A percentile compares a stretch with the other conserved stretches of the same genome.
Evolutionary conservation across 2,329 filamentous ascomycete genomes (phyloP).

Genomic region (Penicillium palitans): DNA sequence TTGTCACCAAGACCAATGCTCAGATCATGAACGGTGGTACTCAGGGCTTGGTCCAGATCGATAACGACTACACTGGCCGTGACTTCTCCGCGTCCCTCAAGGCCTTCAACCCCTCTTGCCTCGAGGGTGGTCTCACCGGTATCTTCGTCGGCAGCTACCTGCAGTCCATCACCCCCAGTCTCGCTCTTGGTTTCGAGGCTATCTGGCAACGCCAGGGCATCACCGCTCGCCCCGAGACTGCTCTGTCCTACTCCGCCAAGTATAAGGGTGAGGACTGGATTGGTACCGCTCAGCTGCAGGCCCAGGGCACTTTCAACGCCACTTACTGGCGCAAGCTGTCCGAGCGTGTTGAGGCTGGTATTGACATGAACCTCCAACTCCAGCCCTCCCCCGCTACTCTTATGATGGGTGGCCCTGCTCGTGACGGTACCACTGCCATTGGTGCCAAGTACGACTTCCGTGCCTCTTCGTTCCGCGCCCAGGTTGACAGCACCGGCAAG

Average conservation of each 20-base stretch:
- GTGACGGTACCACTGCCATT: slow-evolving; percentile 86
- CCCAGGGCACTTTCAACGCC: slow-evolving; percentile 81
- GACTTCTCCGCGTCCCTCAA: slow-evolving; percentile 95
- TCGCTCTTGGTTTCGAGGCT: slow-evolving; percentile 85
- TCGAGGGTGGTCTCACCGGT: slow-evolving; percentile 90
- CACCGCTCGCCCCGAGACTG: slow-evolving; percentile 84
- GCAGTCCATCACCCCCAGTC: slow-evolving; percentile 82
- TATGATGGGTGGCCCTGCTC: slow-evolving; percentile 74
- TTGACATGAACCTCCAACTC: slow-evolving; percentile 88
- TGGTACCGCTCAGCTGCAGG: slow-evolving; percentile 83
- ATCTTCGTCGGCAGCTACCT: slow-evolving; percentile 96
- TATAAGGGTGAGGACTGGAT: slow-evolving; percentile 95
- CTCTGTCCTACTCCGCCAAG: slow-evolving; percentile 82
- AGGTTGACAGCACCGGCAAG: slow-evolving; percentile 94
- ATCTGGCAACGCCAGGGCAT: slow-evolving; percentile 89
- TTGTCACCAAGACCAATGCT: slow-evolving; percentile 84
- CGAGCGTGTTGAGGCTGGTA: slow-evolving; percentile 93
- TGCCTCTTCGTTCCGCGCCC: slow-evolving; percentile 90
- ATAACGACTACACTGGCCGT: slow-evolving; percentile 89
- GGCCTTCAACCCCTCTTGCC: slow-evolving; percentile 88
- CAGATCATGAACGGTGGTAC: slow-evolving; percentile 75
- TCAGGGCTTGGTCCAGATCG: slow-evolving; percentile 87
- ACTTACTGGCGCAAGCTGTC: slow-evolving; percentile 93
- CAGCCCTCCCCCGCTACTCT: slow-evolving; percentile 63
- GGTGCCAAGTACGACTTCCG: slow-evolving; percentile 98